Conservation (phyloP, 75 land plant genomes). For the Cryptomeria japonica region DNA sequence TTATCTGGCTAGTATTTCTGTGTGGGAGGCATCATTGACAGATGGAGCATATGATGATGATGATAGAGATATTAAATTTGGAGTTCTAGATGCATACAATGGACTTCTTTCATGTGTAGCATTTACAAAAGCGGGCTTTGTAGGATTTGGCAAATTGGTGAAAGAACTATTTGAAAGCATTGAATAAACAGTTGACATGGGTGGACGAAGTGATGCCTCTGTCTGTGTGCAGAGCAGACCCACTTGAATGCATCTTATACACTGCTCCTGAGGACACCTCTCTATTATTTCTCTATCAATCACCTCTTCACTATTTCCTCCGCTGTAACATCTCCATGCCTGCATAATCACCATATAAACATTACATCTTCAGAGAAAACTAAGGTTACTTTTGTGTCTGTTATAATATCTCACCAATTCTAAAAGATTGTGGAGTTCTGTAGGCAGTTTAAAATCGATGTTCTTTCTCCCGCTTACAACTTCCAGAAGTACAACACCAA, state of each 20-base stretch:
- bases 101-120: no score
- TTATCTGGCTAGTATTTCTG: background rate
- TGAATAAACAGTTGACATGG: conserved; percentile 3
- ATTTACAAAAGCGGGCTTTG: conserved; percentile 11
- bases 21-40: background rate
- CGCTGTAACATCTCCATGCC: background rate
- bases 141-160: background rate
- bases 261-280: background rate
- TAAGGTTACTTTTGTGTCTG: background rate
- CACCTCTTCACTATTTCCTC: background rate
- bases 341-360: background rate
- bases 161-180: background rate
- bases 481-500: conserved; percentile 40
- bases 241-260: conserved; percentile 12
- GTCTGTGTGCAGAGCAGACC: conserved; percentile 19
- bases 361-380: background rate
- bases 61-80: background rate
- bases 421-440: background rate
- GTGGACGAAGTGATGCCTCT: conserved; percentile 2
- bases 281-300: no score
- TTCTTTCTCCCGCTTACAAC: conserved; percentile 29
- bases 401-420: background rate
- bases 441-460: background rate
- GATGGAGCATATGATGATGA: background rate
- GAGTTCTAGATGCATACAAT: background rate